phyloP scores from a whole-genome alignment of 257 asterid species.

The Petrea volubilis region DNA sequence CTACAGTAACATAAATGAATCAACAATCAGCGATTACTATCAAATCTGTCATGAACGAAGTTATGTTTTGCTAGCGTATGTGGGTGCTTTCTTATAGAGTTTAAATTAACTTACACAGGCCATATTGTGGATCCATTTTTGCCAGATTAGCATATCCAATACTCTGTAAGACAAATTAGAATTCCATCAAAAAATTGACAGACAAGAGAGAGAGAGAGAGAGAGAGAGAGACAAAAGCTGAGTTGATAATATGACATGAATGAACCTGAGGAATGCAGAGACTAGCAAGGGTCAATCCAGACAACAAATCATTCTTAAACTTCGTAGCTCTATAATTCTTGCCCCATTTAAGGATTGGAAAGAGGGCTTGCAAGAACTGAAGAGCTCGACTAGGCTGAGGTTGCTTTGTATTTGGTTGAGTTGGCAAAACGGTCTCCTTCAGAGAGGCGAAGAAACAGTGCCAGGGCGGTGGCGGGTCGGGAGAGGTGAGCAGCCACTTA shows the following conservation, averaged over 20 bases:
- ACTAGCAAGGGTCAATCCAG: slow-evolving; percentile 90
- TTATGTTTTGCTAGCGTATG: too few relatives aligned
- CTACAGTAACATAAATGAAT: too few relatives aligned
- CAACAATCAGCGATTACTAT: too few relatives aligned
- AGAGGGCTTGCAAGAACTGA: slow-evolving; percentile 49
- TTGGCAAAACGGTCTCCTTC: slow-evolving; percentile 28
- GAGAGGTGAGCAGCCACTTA: slow-evolving; percentile 61
- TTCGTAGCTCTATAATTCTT: slow-evolving; percentile 52
- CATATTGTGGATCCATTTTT: slow-evolving; percentile 83
- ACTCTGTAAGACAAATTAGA: slow-evolving; percentile 48
- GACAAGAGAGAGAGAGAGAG: background rate
- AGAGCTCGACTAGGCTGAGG: slow-evolving; percentile 24
- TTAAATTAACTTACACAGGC: slow-evolving; percentile 72
- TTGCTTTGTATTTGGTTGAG: slow-evolving; percentile 29
- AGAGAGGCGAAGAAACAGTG: slow-evolving; percentile 40
- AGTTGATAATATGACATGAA: background rate
- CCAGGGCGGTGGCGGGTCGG: slow-evolving; percentile 62
- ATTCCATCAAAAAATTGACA: background rate
- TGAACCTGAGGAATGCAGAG: slow-evolving; percentile 87
- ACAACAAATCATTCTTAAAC: slow-evolving; percentile 75
- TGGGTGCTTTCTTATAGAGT: too few relatives aligned
- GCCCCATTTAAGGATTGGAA: slow-evolving; percentile 84
- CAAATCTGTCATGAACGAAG: too few relatives aligned
- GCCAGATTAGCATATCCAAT: slow-evolving; percentile 92
- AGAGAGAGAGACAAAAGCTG: background rate